Conservation (phyloP, 2,329 filamentous ascomycete genomes). For the Trichoderma asperellum region DNA sequence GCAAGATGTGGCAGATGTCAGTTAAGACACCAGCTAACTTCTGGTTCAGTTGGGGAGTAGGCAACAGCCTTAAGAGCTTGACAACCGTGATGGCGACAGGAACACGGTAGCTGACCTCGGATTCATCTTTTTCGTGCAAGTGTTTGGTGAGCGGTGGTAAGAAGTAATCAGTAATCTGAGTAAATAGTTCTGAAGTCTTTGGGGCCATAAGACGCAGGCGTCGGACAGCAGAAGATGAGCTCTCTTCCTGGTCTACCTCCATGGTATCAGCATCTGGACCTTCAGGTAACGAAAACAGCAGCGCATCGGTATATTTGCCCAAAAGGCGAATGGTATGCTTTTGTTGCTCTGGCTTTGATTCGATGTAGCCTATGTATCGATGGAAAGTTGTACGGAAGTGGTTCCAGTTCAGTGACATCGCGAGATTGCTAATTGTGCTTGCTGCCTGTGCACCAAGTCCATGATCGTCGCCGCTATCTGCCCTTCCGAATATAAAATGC, state of each 20-base stretch:
- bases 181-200: conserved; percentile 65
- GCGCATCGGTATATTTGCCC: conserved; percentile 77
- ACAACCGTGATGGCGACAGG: conserved; percentile 87
- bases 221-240: conserved; percentile 36
- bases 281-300: conserved; percentile 60
- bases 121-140: conserved; percentile 91
- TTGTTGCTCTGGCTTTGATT: conserved; percentile 77
- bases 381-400: conserved; percentile 85
- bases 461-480: conserved; percentile 74
- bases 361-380: conserved; percentile 81
- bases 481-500: conserved; percentile 87
- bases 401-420: conserved; percentile 81
- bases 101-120: conserved; percentile 88
- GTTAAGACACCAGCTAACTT: conserved; percentile 82
- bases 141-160: conserved; percentile 81
- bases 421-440: conserved; percentile 75
- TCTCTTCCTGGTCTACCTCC: conserved; percentile 46
- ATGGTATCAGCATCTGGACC: conserved; percentile 45
- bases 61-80: conserved; percentile 82
- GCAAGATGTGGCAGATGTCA: conserved; percentile 89
- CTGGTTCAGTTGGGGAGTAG: conserved; percentile 70
- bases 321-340: conserved; percentile 85
- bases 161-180: conserved; percentile 74
- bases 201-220: conserved; percentile 69
- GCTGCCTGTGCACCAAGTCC: conserved; percentile 86